These are phyloP conservation scores for Komagataea norvegica DNA, from an alignment of 1,139 yeast species.

Conservation along the genomic window DNA sequence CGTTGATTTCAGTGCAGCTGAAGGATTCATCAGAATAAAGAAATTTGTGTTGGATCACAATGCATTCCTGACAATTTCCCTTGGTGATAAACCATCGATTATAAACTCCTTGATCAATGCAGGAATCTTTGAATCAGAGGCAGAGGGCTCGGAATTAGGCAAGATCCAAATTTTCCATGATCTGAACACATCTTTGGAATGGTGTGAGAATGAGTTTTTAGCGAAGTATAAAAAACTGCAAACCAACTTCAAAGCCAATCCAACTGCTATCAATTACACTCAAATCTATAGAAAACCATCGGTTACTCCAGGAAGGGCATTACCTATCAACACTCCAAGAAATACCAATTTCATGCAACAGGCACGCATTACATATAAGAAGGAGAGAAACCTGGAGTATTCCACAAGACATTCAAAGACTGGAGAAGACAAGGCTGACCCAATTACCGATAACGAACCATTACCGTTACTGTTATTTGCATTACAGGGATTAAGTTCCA, in stretches of 20 bases:
- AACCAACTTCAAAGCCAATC: slow-evolving; percentile 13
- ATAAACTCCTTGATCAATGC: slow-evolving; percentile 55
- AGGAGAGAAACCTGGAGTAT: slow-evolving; percentile 22
- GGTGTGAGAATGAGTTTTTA: slow-evolving; percentile 92
- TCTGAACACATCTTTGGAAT: slow-evolving; percentile 83
- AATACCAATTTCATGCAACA: slow-evolving; percentile 35
- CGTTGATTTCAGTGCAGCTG: slow-evolving; percentile 94
- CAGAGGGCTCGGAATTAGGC: slow-evolving; percentile 28
- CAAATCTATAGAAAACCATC: slow-evolving; percentile 15
- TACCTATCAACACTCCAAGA: slow-evolving; percentile 37
- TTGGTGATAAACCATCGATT: slow-evolving; percentile 64
- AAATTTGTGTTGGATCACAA: slow-evolving; percentile 66
- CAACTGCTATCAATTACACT: slow-evolving; percentile 9
- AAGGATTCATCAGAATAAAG: slow-evolving; percentile 85
- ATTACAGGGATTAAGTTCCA: slow-evolving; percentile 59
- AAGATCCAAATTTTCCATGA: slow-evolving; percentile 63
- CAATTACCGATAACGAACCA: slow-evolving; percentile 45
- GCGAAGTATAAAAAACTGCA: slow-evolving; percentile 50
- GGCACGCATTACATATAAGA: slow-evolving; percentile 30
- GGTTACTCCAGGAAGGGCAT: slow-evolving; percentile 12
- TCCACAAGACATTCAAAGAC: too few species aligned
- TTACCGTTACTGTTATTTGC: slow-evolving; percentile 65
- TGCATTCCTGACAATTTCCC: slow-evolving; percentile 72
- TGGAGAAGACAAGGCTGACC: slow-evolving; percentile 8
- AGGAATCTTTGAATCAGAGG: slow-evolving; percentile 29